These are phyloP conservation scores for Pachysandra terminalis DNA, from an alignment of 164 flowering plant genomes.

Conservation along the genomic window DNA sequence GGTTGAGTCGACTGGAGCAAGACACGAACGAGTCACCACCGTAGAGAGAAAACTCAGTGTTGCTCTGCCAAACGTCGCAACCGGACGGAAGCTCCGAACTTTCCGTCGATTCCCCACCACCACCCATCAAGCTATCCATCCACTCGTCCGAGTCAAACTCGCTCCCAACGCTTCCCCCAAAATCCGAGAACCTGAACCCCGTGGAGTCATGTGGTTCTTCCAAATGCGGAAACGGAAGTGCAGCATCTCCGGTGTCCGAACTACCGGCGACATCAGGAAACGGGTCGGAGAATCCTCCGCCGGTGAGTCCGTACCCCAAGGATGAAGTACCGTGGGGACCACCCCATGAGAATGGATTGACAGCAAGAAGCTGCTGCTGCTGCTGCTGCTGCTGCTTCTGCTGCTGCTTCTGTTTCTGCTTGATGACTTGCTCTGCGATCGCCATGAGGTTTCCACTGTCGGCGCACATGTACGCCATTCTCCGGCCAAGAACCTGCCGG, in stretches of 20 bases:
- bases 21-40: slow-evolving; percentile 51
- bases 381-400: slow-evolving; percentile 65
- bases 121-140: slow-evolving; percentile 83
- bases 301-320: slow-evolving; percentile 32
- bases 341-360: slow-evolving; percentile 43
- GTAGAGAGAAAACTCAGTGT: slow-evolving; percentile 42
- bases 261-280: slow-evolving; percentile 29
- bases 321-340: slow-evolving; percentile 15
- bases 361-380: slow-evolving; percentile 26
- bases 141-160: slow-evolving; percentile 91
- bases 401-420: slow-evolving; percentile 80
- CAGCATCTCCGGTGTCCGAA: slow-evolving; percentile 34
- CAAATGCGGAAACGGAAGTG: slow-evolving; percentile 42
- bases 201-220: slow-evolving; percentile 41
- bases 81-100: slow-evolving; percentile 53
- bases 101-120: slow-evolving; percentile 64
- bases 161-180: slow-evolving; percentile 31
- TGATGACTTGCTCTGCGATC: slow-evolving; percentile 89
- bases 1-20: slow-evolving; percentile 47
- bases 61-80: slow-evolving; percentile 52
- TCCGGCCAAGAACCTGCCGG: slow-evolving; percentile 25
- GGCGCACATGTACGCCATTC: slow-evolving; percentile 91
- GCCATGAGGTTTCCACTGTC: slow-evolving; percentile 99
- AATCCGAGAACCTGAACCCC: slow-evolving; percentile 51
- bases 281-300: slow-evolving; percentile 51